phyloP scores from a whole-genome alignment of 2,329 filamentous ascomycete genomes.

The Sordariomycetes sp. region DNA sequence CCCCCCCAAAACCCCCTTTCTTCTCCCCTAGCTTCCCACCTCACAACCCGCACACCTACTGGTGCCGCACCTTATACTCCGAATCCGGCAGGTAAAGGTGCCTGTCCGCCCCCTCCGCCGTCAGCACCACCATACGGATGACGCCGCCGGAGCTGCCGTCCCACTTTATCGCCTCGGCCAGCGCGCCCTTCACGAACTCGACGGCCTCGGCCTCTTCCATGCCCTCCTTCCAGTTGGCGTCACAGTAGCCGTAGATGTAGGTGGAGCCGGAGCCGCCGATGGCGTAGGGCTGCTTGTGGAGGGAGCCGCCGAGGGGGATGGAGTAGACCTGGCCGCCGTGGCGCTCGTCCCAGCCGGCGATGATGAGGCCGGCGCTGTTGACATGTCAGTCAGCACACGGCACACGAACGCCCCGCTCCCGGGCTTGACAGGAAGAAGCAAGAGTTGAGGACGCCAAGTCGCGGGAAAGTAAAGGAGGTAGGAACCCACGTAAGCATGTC shows the following conservation, averaged over 20 bases:
- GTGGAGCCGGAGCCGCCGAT: conserved; percentile 96
- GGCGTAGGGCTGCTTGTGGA: conserved; percentile 93
- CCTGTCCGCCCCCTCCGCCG: conserved; percentile 74
- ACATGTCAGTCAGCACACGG: conserved; percentile 7
- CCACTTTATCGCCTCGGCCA: conserved; percentile 97
- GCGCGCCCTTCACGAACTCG: conserved; percentile 79
- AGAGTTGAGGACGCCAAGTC: neutral
- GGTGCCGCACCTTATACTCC: conserved; percentile 63
- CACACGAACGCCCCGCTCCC: neutral
- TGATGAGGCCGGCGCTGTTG: conserved; percentile 81
- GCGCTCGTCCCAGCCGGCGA: conserved; percentile 92
- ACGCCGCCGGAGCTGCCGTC: conserved; percentile 97
- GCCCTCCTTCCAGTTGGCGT: conserved; percentile 86
- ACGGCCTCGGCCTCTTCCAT: conserved; percentile 92
- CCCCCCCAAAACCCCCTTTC: neutral
- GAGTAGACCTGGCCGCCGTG: conserved; percentile 96
- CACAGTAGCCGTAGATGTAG: conserved; percentile 99
- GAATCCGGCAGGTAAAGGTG: conserved; percentile 94
- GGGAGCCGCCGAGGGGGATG: conserved; percentile 87
- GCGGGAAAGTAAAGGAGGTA: neutral
- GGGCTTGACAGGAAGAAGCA: neutral
- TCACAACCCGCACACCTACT: conserved; percentile 24
- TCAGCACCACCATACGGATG: conserved; percentile 95
- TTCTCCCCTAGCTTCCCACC: neutral
- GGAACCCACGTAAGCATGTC: conserved; percentile 56